Evolutionary conservation across 1,284 basidiomycete genomes (phyloP).

Genomic region (Boletellus deceptivus): DNA sequence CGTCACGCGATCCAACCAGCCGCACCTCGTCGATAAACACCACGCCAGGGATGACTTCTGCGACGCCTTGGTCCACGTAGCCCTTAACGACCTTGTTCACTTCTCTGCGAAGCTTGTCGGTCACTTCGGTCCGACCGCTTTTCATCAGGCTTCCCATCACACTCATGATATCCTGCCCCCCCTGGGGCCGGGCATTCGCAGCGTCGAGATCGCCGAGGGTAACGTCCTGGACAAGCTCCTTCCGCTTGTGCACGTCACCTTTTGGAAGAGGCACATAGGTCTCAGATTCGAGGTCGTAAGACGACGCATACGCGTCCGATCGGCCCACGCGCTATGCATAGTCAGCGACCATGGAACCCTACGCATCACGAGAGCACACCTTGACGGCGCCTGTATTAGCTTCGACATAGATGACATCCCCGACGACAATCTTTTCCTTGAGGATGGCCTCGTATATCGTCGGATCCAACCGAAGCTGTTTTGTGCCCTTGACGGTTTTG

Average conservation of each 20-base stretch:
- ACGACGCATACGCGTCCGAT: conserved; percentile 98
- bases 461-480: conserved; percentile 93
- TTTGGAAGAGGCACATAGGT: conserved; percentile 98
- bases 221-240: conserved; percentile 97
- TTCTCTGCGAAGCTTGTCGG: conserved; percentile 92
- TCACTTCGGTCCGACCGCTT: conserved; percentile 92
- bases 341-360: neutral
- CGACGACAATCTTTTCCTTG: conserved; percentile 96
- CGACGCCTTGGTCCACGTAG: conserved; percentile 97
- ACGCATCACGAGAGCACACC: conserved; percentile 39
- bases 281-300: conserved; percentile 97
- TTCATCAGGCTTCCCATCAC: conserved; percentile 98
- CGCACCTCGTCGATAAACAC: conserved; percentile 97
- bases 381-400: conserved; percentile 95
- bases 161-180: conserved; percentile 98
- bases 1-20: neutral
- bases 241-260: conserved; percentile 96
- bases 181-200: conserved; percentile 93
- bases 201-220: conserved; percentile 96
- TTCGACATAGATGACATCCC: conserved; percentile 97
- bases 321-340: conserved; percentile 80
- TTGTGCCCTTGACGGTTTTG: conserved; percentile 98
- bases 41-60: conserved; percentile 96
- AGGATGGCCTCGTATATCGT: conserved; percentile 96
- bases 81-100: conserved; percentile 98